Evolutionary conservation across 2,329 filamentous ascomycete genomes (phyloP), one percentile per base, ranked within the genome.

Genomic region (Nemania serpens): DNA sequence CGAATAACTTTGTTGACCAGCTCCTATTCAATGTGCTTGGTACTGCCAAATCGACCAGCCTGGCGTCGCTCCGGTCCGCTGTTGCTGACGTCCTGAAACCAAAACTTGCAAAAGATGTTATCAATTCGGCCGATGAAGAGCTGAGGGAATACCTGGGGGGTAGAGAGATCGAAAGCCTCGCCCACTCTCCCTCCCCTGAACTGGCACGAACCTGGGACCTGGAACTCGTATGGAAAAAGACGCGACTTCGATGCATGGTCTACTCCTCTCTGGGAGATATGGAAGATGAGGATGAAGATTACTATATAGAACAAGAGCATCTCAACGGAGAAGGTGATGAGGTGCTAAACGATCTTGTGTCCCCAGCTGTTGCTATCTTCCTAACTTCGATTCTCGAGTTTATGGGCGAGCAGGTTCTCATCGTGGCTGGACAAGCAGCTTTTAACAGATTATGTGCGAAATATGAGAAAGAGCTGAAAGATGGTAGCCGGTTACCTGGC

Each of bases 271-370:
- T 99, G 6, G 95, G 95, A 46, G 94, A 99, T 72, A 88, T 99
- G 84, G 96, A 99, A 75, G 95, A 99, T 77, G 93, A 98, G 68
- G 95, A 99, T 67, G 95, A 98, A 75, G 94, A 97, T 72, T 87
- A 88, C 52, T 91, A 91, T 71, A 90, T 96, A 73, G 88, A 93
- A 66, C 87, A 92, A 69, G 92, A 95, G 59, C 85, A 91, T 42
- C 81, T 94, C 11, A 84, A 87, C 39, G 79, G 82, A 49, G 81
- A 82, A 54, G 78, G 77, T 22, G 79, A 83, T 42, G 86, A 88
- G 61, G 79, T 83, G 37, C 76, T 84, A 37, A 85, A 87, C 51
- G 89, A 88, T 59, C 83, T 88, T 49, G 90, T 98, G 18, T 96
- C 93, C 0, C 93, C 95, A 33, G 90, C 93, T 0, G 91, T 96